Evolutionary conservation across 805 yeast species (phyloP), one percentile per base, ranked within the genome.

Genomic region (Ogataea thermomethanolica): DNA sequence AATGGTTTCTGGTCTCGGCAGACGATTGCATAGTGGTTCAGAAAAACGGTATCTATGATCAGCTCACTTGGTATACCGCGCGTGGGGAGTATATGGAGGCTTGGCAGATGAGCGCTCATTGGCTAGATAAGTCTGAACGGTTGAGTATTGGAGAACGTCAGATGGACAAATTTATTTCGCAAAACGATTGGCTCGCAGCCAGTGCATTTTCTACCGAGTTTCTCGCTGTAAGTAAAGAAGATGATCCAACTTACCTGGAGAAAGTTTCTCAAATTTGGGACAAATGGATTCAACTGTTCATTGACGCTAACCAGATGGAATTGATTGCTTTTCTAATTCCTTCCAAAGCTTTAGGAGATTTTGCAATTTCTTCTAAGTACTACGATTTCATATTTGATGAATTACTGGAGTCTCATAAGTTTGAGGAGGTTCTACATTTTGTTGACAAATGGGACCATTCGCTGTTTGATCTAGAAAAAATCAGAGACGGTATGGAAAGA

Each of bases 21-120:
- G 75, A 77, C 33, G 98, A 89, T 62, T 91, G 82, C 1, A 83
- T 91, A 1, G 66, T 79, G 13, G 88, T 89, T 0, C 75, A 81
- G 50, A 87, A 82, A 45, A 69, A 84, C n/a, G 79, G 78, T 38
- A 61, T 83, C 17, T 60, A 66, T 22, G 98, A 90, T 56, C 76
- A 82, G 43, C 72, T 81, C 32, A 66, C 77, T 4, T 91, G 97
- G 96, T 82, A 70, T 43, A 43, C 78, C 3, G 77, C 77, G 1
- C 73, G 67, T 27, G 70, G 71, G 2, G 61, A 67, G 38, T 85
- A 62, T 52, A 62, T 69, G 12, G 79, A 79, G 30, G 97, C 97
- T 0, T 91, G 96, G 95, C 70, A 72, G 29, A 78, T 87, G 55
- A 75, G 93, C 43, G 76, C 70, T 35, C 74, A 73, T 48, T 65